Conservation (phyloP, 2,329 filamentous ascomycete species). For the Penicillium sp. region DNA sequence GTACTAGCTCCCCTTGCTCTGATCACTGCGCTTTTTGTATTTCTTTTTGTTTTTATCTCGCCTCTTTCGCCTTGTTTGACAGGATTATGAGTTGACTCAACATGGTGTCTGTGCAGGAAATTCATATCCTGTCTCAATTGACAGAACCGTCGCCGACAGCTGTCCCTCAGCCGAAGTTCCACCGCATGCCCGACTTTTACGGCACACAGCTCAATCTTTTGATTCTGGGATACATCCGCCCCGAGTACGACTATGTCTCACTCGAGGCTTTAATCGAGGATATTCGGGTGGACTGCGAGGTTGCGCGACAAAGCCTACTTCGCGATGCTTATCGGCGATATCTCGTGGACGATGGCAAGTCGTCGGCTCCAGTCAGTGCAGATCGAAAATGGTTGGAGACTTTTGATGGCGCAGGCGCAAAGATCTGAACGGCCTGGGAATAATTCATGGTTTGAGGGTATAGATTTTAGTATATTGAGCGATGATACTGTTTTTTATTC, state of each 20-base stretch:
- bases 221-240: conserved; percentile 80
- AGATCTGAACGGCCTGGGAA: background rate
- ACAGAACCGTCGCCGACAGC: conserved; percentile 34
- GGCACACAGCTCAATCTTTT: conserved; percentile 69
- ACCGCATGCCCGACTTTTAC: conserved; percentile 68
- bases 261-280: conserved; percentile 80
- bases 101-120: conserved; percentile 49
- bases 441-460: background rate
- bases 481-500: background rate
- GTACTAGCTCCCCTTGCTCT: conserved; percentile 14
- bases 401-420: conserved; percentile 16
- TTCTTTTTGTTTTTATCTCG: background rate
- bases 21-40: too few species aligned
- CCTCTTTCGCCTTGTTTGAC: background rate
- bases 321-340: conserved; percentile 55
- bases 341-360: conserved; percentile 27
- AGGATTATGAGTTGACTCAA: background rate
- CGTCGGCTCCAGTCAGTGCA: conserved; percentile 24
- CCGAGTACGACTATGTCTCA: conserved; percentile 81
- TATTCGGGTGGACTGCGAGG: conserved; percentile 81
- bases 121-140: conserved; percentile 79
- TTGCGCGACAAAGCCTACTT: conserved; percentile 66
- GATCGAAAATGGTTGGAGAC: conserved; percentile 32
- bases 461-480: conserved; percentile 1
- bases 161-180: conserved; percentile 28